These are phyloP conservation scores for Golovinomyces cichoracearum DNA, from an alignment of 2,329 filamentous ascomycete species.

Conservation along the genomic window DNA sequence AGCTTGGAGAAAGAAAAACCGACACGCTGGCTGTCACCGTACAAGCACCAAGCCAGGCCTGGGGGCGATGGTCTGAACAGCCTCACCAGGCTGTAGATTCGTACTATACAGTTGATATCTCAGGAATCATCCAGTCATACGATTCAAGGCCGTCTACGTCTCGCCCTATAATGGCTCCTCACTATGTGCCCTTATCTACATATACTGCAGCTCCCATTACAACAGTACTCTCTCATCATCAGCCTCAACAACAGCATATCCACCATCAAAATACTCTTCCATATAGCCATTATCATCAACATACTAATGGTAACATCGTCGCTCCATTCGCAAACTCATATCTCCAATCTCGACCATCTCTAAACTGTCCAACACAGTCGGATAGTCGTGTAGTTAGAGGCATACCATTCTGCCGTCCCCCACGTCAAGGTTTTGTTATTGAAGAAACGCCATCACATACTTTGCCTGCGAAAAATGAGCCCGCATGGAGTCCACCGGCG, in stretches of 20 bases:
- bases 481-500: constrained; percentile 7
- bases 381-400: constrained; percentile 5
- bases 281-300: constrained; percentile 16
- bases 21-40: constrained; percentile 24
- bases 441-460: constrained; percentile 15
- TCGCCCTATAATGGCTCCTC: constrained; percentile 20
- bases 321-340: constrained; percentile 12
- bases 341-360: constrained; percentile 11
- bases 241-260: constrained; percentile 3
- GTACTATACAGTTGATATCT: constrained; percentile 19
- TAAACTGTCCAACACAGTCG: constrained; percentile 13
- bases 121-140: constrained; percentile 22
- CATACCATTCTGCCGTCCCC: constrained; percentile 14
- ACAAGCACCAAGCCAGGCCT: constrained; percentile 22
- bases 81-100: constrained; percentile 8
- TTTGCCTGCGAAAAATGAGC: constrained; percentile 17
- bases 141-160: constrained; percentile 19
- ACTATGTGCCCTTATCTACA: constrained; percentile 22
- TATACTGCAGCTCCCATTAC: constrained; percentile 22
- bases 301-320: constrained; percentile 9
- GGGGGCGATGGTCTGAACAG: constrained; percentile 28
- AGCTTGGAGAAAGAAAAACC: constrained; percentile 15
- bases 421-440: constrained; percentile 12
- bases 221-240: constrained; percentile 17
- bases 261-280: constrained; percentile 18